These are phyloP conservation scores for Trichoderma virens DNA, from an alignment of 495 filamentous ascomycete species.

Conservation along the genomic window DNA sequence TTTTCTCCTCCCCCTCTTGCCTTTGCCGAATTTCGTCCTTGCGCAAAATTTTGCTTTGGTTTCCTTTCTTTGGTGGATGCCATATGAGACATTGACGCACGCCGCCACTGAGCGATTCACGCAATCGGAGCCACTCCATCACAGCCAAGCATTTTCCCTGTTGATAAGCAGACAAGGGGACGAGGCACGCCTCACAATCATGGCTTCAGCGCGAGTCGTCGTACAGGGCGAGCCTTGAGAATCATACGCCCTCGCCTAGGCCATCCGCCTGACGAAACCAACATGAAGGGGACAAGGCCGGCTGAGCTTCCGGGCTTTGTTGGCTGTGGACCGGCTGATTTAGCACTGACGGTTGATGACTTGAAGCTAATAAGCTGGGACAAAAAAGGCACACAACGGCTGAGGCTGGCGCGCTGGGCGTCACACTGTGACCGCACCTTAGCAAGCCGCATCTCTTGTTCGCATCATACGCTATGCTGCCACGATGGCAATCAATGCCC, in stretches of 20 bases:
- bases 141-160: neutral
- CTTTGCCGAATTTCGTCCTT: neutral
- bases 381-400: neutral
- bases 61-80: neutral
- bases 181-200: neutral
- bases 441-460: neutral
- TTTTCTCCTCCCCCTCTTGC: no score
- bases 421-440: neutral
- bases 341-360: neutral
- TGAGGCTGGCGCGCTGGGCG: neutral
- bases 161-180: neutral
- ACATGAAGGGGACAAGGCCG: neutral
- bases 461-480: neutral
- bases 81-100: neutral
- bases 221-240: neutral
- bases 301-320: neutral
- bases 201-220: neutral
- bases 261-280: neutral
- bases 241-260: neutral
- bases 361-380: neutral
- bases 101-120: neutral
- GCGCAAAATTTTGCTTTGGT: neutral
- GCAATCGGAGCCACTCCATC: conserved; percentile 3
- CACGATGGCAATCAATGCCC: neutral
- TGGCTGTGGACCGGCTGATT: neutral